Conservation (phyloP, 2,329 filamentous ascomycete genomes). For the Xylariaceae sp. region DNA sequence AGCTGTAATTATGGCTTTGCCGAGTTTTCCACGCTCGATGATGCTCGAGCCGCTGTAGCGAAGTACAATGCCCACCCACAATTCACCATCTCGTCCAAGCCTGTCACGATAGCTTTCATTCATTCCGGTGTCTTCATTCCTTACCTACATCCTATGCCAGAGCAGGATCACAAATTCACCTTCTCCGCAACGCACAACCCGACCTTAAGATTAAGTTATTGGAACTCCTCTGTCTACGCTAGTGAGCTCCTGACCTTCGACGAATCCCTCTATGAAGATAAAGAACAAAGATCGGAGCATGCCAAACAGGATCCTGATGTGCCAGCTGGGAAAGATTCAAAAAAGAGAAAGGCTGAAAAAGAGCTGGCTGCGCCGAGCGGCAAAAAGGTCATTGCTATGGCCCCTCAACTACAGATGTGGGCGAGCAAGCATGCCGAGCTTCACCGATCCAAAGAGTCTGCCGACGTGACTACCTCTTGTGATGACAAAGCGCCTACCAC, state of each 20-base stretch:
- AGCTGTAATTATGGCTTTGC: conserved; percentile 85
- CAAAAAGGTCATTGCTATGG: conserved; percentile 61
- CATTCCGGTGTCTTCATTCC: conserved; percentile 86
- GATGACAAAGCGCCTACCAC: conserved; percentile 39
- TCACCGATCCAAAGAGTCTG: conserved; percentile 55
- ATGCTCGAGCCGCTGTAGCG: conserved; percentile 74
- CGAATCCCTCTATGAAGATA: conserved; percentile 50
- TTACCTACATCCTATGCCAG: conserved; percentile 62
- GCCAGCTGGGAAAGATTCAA: conserved; percentile 40
- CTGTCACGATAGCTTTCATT: conserved; percentile 75
- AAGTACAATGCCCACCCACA: conserved; percentile 75
- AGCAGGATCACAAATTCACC: conserved; percentile 65
- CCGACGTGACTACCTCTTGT: conserved; percentile 40
- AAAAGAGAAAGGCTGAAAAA: conserved; percentile 56
- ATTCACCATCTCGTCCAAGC: conserved; percentile 78
- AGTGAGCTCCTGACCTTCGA: conserved; percentile 67
- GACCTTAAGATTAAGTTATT: conserved; percentile 72
- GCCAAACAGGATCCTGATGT: conserved; percentile 44
- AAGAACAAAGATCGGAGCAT: conserved; percentile 47
- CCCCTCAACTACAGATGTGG: conserved; percentile 74
- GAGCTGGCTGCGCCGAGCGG: conserved; percentile 43
- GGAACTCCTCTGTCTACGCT: conserved; percentile 75
- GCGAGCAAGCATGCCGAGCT: conserved; percentile 72
- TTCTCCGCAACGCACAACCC: conserved; percentile 75
- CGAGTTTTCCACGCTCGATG: conserved; percentile 78